Percentiles rank a stretch among this genome's conserved stretches.
These are phyloP conservation scores for Stagonosporopsis chrysanthemi DNA, from an alignment of 2,329 filamentous ascomycete species.

Conservation along the genomic window DNA sequence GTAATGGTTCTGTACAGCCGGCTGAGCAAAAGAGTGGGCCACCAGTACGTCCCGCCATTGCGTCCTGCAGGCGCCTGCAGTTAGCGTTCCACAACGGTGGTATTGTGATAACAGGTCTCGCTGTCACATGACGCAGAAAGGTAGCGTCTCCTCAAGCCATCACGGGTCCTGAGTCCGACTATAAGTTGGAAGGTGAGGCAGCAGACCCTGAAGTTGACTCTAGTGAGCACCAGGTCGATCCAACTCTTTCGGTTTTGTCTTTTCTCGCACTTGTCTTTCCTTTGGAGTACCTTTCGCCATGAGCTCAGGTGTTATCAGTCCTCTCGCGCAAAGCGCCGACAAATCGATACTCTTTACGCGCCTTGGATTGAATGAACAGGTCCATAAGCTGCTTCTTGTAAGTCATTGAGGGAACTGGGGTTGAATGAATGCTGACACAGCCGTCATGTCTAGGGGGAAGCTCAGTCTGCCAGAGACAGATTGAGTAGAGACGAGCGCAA, in stretches of 20 bases:
- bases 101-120: constrained; percentile 28
- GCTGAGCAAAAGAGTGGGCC: constrained; percentile 21
- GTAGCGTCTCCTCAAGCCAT: constrained; percentile 19
- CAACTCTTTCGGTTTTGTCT: constrained; percentile 23
- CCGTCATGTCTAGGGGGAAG: constrained; percentile 51
- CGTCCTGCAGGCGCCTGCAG: constrained; percentile 30
- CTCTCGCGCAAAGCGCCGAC: constrained; percentile 55
- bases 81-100: constrained; percentile 25
- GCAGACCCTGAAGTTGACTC: not conserved
- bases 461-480: constrained; percentile 50
- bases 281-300: constrained; percentile 1
- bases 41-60: constrained; percentile 26
- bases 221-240: constrained; percentile 5
- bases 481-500: constrained; percentile 51
- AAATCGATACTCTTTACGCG: constrained; percentile 54
- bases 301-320: constrained; percentile 11
- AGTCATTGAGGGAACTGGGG: constrained; percentile 11
- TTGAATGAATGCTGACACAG: constrained; percentile 16
- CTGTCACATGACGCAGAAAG: constrained; percentile 34
- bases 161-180: constrained; percentile 18
- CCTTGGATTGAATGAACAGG: constrained; percentile 51
- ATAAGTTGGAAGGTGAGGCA: constrained; percentile 26
- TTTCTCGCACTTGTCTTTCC: constrained; percentile 4
- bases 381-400: constrained; percentile 57
- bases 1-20: constrained; percentile 22